A percentile compares a stretch with the other conserved stretches of the same genome.
phyloP scores from a whole-genome alignment of 2,329 filamentous ascomycete species.

The Akanthomyces muscarius region DNA sequence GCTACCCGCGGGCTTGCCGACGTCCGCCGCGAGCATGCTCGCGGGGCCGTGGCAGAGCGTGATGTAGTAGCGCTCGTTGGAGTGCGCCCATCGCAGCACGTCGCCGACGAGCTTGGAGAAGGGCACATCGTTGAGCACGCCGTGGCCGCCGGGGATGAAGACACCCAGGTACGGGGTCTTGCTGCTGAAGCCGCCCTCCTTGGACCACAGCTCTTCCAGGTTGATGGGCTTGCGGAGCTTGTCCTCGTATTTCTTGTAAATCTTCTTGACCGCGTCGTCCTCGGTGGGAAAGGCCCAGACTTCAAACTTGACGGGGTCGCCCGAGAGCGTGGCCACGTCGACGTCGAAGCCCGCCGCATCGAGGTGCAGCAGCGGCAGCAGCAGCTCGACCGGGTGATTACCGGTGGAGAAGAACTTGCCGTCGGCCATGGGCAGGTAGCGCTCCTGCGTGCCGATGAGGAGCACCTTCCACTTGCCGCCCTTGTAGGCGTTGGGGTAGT shows the following conservation, averaged over 20 bases:
- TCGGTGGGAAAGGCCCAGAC: constrained; percentile 26
- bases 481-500: constrained; percentile 21
- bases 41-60: constrained; percentile 22
- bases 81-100: constrained; percentile 23
- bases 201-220: constrained; percentile 19
- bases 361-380: constrained; percentile 22
- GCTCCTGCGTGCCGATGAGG: constrained; percentile 22
- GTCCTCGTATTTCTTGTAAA: constrained; percentile 24
- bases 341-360: constrained; percentile 23
- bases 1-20: constrained; percentile 20
- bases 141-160: constrained; percentile 23
- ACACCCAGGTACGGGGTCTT: constrained; percentile 20
- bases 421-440: constrained; percentile 22
- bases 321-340: constrained; percentile 22
- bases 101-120: constrained; percentile 19
- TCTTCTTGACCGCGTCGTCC: constrained; percentile 23
- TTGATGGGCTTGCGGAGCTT: constrained; percentile 21
- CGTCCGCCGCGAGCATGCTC: constrained; percentile 19
- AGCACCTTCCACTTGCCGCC: constrained; percentile 23
- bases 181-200: constrained; percentile 16
- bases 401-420: constrained; percentile 24
- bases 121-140: constrained; percentile 21
- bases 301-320: constrained; percentile 24
- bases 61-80: constrained; percentile 18
- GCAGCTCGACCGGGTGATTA: constrained; percentile 23